Conservation (phyloP, 352 stramenopile genomes). For the Phytophthora uliginosa region DNA sequence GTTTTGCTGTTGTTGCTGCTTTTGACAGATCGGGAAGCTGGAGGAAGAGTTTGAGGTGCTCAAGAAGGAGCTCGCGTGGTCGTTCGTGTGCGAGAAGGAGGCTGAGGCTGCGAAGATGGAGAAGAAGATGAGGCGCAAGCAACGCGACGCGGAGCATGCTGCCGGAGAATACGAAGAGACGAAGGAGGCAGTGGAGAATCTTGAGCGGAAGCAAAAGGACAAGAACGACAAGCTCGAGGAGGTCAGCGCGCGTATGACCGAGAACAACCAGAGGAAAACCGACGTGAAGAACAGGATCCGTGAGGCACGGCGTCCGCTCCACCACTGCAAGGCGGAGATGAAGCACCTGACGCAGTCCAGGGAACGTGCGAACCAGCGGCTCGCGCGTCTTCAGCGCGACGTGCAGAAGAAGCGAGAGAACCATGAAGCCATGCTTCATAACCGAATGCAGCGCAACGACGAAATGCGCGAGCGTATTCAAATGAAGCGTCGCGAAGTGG, state of each 20-base stretch:
- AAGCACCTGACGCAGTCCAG: slow-evolving; percentile 68
- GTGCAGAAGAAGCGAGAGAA: slow-evolving; percentile 62
- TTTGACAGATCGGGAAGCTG: slow-evolving; percentile 72
- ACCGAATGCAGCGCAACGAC: slow-evolving; percentile 66
- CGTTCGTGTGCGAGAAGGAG: slow-evolving; percentile 83
- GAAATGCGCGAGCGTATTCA: slow-evolving; percentile 69
- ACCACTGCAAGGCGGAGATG: slow-evolving; percentile 73
- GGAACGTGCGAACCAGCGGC: slow-evolving; percentile 58
- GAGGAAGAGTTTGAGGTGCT: slow-evolving; percentile 78
- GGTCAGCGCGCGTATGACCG: slow-evolving; percentile 49
- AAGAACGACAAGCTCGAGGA: slow-evolving; percentile 76
- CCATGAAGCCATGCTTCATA: slow-evolving; percentile 69
- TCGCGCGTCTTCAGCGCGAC: slow-evolving; percentile 59
- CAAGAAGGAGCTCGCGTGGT: slow-evolving; percentile 87
- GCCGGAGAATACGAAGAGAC: slow-evolving; percentile 58
- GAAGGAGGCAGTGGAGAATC: slow-evolving; percentile 48
- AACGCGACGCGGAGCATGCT: slow-evolving; percentile 51
- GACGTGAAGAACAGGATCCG: slow-evolving; percentile 70
- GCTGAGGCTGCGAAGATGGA: slow-evolving; percentile 51
- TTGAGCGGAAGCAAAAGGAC: slow-evolving; percentile 70
- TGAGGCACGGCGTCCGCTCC: slow-evolving; percentile 69
- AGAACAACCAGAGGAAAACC: slow-evolving; percentile 59
- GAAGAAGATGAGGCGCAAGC: slow-evolving; percentile 68
- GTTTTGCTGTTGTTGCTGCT: slow-evolving; percentile 3
- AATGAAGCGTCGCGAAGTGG: slow-evolving; percentile 56